Conservation (phyloP, 352 stramenopile species). For the Phytophthora litchii region DNA sequence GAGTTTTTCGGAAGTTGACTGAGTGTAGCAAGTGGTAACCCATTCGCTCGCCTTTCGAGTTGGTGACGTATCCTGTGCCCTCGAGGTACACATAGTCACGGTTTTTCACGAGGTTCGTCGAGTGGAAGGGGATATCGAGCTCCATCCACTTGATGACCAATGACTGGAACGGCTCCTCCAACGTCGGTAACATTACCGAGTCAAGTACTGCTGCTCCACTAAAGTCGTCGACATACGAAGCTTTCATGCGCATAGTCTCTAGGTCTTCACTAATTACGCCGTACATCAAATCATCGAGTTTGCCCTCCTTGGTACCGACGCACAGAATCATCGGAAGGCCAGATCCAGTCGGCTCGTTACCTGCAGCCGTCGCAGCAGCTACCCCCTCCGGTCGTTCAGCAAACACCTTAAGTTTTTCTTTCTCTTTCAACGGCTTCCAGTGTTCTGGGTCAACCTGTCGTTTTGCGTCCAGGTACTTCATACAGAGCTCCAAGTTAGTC, state of each 20-base stretch:
- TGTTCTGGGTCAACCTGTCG: background rate
- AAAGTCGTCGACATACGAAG: constrained; percentile 27
- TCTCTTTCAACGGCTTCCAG: constrained; percentile 15
- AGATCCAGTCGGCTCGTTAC: constrained; percentile 7
- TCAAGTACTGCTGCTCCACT: constrained; percentile 39
- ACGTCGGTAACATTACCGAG: constrained; percentile 31
- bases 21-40: constrained; percentile 35
- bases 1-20: constrained; percentile 27
- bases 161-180: constrained; percentile 34
- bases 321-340: constrained; percentile 21
- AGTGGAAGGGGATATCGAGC: constrained; percentile 7
- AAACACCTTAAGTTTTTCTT: constrained; percentile 15
- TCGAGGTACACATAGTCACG: constrained; percentile 53
- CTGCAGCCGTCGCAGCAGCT: constrained; percentile 1
- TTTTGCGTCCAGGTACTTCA: constrained; percentile 7
- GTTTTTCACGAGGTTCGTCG: constrained; percentile 36
- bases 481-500: constrained; percentile 2
- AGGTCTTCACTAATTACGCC: constrained; percentile 7
- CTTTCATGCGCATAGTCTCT: constrained; percentile 8
- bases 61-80: constrained; percentile 27
- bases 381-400: constrained; percentile 9
- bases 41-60: constrained; percentile 28
- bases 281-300: constrained; percentile 29
- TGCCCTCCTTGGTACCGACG: constrained; percentile 16
- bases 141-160: constrained; percentile 43